Percentiles rank a stretch among this genome's conserved stretches.
phyloP scores from a whole-genome alignment of 2,329 filamentous ascomycete species.

The Talaromyces pinophilus region DNA sequence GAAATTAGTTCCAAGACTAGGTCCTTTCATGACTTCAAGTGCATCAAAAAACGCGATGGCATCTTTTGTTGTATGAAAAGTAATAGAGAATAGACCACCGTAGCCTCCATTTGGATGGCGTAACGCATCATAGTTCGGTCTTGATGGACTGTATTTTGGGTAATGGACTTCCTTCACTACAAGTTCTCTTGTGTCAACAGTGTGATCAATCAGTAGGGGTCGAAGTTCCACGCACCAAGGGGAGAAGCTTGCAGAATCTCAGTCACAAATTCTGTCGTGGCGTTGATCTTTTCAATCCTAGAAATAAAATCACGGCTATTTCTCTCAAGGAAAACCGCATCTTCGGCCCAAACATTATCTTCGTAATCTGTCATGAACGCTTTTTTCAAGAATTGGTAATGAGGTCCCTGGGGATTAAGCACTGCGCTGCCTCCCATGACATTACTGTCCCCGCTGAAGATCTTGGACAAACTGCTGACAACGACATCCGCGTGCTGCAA shows the following conservation, averaged over 20 bases:
- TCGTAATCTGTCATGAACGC: constrained; percentile 69
- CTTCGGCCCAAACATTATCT: constrained; percentile 92
- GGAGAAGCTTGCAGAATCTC: constrained; percentile 64
- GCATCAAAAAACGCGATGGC: constrained; percentile 82
- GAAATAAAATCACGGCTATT: constrained; percentile 90
- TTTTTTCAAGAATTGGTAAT: constrained; percentile 69
- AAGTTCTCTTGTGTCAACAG: constrained; percentile 23
- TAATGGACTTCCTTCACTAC: constrained; percentile 80
- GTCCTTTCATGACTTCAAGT: constrained; percentile 86
- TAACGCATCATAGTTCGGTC: constrained; percentile 74
- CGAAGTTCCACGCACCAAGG: constrained; percentile 42
- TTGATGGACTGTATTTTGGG: constrained; percentile 73
- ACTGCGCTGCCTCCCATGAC: constrained; percentile 87
- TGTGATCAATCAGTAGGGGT: background rate
- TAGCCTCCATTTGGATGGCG: constrained; percentile 76
- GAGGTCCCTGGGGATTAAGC: constrained; percentile 66
- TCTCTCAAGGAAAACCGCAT: constrained; percentile 90
- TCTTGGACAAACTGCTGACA: constrained; percentile 92
- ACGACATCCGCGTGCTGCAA: constrained; percentile 86
- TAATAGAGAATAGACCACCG: constrained; percentile 83
- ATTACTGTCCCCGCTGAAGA: constrained; percentile 96
- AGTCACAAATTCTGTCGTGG: constrained; percentile 81
- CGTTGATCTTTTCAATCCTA: constrained; percentile 80
- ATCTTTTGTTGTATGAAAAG: constrained; percentile 69
- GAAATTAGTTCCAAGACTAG: constrained; percentile 95